phyloP scores from a whole-genome alignment of 2,329 filamentous ascomycete species.

The Tricladium varicosporioides region DNA sequence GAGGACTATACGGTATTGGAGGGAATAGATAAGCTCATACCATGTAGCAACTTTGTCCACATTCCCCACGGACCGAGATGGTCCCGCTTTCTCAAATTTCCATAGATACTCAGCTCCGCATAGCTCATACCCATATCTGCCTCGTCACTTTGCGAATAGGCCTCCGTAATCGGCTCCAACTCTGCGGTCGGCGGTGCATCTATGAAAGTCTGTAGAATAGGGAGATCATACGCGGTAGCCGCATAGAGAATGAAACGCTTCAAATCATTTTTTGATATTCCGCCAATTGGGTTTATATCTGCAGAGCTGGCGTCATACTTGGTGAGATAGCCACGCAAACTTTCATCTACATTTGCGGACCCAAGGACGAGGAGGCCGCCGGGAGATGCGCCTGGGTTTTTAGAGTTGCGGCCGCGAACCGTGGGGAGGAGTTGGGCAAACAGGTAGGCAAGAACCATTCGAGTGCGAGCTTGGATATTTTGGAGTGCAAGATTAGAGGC shows the following conservation, averaged over 20 bases:
- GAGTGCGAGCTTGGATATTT: conserved; percentile 60
- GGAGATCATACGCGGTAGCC: conserved; percentile 55
- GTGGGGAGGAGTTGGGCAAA: conserved; percentile 55
- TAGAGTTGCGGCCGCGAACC: conserved; percentile 45
- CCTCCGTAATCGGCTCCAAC: conserved; percentile 62
- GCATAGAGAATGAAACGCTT: conserved; percentile 71
- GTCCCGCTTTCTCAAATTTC: conserved; percentile 44
- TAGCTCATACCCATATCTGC: conserved; percentile 51
- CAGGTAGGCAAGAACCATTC: conserved; percentile 62
- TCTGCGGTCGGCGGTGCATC: conserved; percentile 61
- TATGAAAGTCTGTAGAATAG: conserved; percentile 65
- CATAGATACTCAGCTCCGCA: conserved; percentile 44
- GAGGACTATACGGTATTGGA: too few species aligned
- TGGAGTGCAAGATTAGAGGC: conserved; percentile 55
- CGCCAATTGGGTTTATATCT: conserved; percentile 54
- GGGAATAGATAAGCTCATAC: conserved; percentile 32
- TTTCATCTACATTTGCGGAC: conserved; percentile 63
- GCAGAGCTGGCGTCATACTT: conserved; percentile 25
- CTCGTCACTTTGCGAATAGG: conserved; percentile 51
- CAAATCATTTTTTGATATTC: conserved; percentile 47
- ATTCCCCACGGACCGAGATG: conserved; percentile 48
- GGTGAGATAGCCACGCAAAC: conserved; percentile 31
- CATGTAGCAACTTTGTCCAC: conserved; percentile 47
- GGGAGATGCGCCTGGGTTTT: conserved; percentile 28
- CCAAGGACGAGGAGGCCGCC: conserved; percentile 66